A percentile compares a stretch with the other conserved stretches of the same genome.
phyloP scores from a whole-genome alignment of 768 basidiomycete genomes.

The Mrakia gelida region DNA sequence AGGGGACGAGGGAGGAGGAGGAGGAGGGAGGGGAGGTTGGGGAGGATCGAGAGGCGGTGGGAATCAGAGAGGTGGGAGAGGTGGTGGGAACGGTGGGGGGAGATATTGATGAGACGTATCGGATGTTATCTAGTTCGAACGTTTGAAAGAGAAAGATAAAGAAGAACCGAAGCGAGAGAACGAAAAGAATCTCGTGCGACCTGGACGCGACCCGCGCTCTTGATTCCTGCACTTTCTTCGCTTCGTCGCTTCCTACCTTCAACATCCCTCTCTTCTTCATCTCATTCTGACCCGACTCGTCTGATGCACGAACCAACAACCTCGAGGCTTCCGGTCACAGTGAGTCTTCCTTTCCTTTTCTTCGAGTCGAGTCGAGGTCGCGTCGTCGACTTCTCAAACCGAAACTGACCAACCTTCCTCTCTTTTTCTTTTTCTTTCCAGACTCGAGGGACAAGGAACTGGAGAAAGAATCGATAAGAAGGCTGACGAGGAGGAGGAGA shows the following conservation, averaged over 20 bases:
- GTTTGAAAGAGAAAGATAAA: too few species aligned
- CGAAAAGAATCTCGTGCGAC: too few species aligned
- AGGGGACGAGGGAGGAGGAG: background rate
- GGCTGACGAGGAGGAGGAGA: constrained; percentile 72
- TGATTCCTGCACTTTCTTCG: too few species aligned
- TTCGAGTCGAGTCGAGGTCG: constrained; percentile 67
- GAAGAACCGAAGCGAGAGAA: too few species aligned
- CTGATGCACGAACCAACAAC: too few species aligned
- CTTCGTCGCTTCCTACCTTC: too few species aligned
- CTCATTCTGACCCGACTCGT: too few species aligned
- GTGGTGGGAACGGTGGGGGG: background rate
- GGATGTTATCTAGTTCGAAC: background rate
- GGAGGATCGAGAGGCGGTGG: background rate
- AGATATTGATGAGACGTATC: background rate
- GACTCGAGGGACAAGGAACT: constrained; percentile 97
- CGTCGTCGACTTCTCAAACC: background rate
- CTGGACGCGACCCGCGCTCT: too few species aligned
- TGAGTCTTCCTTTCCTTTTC: constrained; percentile 35
- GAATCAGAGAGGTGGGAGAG: background rate
- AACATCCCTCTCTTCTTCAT: too few species aligned
- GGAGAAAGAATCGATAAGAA: constrained; percentile 56
- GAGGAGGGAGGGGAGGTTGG: background rate
- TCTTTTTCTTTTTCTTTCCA: background rate
- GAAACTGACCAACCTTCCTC: background rate
- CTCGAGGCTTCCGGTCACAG: constrained; percentile 94